Evolutionary conservation across 2,329 filamentous ascomycete genomes (phyloP), one percentile per base, ranked within the genome.

Genomic region (Zasmidium angulare): DNA sequence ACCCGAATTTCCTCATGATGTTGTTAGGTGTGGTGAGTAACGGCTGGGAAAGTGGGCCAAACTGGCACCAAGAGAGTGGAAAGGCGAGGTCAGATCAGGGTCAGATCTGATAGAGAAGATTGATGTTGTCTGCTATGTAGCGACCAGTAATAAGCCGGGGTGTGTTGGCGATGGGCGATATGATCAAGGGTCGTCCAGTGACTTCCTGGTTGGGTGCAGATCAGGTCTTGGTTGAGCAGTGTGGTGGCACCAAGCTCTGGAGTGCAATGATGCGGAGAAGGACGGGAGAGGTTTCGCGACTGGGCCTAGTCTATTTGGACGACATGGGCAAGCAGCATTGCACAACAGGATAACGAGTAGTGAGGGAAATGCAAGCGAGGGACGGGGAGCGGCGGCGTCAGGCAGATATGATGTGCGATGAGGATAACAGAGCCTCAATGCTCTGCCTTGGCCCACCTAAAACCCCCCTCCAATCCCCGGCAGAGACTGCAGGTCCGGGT

Each of bases 261-360:
- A 31, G 52, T 48, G 50, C 50, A 48, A 52, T 52, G 46, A 26
- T 54, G 56, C 56, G 59, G 60, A 63, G 53, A 59, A 59, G 55
- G 50, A 48, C 56, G 59, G 56, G 52, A 50, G 55, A 31, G 31
- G 29, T 40, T n/a, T 55, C 29, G 48, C 40, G 47, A 43, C 36
- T 43, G 54, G 53, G 40, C 53, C 23, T 29, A 61, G 56, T 46
- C 52, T 58, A 60, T 60, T 50, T 52, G 20, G 53, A 60, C 55
- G 55, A 58, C 52, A 49, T 48, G 22, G 31, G 22, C 43, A 29
- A 19, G 53, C 23, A 47, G 43, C 22, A 61, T 23, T 19, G 53
- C 31, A 49, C 6, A 29, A 29, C 46, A 48, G 20, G 49, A 11
- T 36, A 2, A 19, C 22, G 26, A 51, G 46, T 49, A 21, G 6